A percentile compares a stretch with the other conserved stretches of the same genome.
These are phyloP conservation scores for Purpureocillium takamizusanense DNA, from an alignment of 2,329 filamentous ascomycete genomes.

Conservation along the genomic window DNA sequence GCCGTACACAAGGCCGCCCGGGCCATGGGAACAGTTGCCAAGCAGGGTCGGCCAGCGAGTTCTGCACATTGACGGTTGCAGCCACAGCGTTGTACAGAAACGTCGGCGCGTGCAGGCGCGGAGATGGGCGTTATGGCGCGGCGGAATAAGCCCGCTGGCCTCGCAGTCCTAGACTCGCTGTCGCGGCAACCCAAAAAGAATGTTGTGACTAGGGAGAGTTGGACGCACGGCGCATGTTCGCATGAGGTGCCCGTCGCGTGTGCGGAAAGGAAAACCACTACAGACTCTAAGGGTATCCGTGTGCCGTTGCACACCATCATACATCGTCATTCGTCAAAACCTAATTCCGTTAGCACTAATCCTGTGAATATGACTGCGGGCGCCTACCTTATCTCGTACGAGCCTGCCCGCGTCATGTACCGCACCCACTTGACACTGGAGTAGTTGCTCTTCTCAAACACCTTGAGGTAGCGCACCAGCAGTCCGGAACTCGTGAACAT, in stretches of 20 bases:
- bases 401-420: constrained; percentile 97
- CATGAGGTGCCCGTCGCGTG: too few relatives aligned
- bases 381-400: constrained; percentile 83
- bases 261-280: not conserved
- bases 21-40: too few relatives aligned
- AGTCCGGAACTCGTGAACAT: constrained; percentile 98
- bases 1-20: too few relatives aligned
- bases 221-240: too few relatives aligned
- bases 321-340: constrained; percentile 18
- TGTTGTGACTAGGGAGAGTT: too few relatives aligned
- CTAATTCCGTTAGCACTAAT: constrained; percentile 13
- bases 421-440: constrained; percentile 98
- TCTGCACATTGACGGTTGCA: too few relatives aligned
- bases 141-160: too few relatives aligned
- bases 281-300: not conserved
- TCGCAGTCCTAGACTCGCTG: too few relatives aligned
- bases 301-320: constrained; percentile 3
- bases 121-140: too few relatives aligned
- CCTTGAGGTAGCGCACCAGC: constrained; percentile 89
- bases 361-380: not conserved
- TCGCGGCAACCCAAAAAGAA: too few relatives aligned
- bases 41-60: too few relatives aligned
- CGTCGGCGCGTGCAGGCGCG: not conserved
- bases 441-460: constrained; percentile 99
- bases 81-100: not conserved